These are phyloP conservation scores for Eimeria necatrix DNA, from an alignment of 169 alveolate species.

Conservation along the genomic window DNA sequence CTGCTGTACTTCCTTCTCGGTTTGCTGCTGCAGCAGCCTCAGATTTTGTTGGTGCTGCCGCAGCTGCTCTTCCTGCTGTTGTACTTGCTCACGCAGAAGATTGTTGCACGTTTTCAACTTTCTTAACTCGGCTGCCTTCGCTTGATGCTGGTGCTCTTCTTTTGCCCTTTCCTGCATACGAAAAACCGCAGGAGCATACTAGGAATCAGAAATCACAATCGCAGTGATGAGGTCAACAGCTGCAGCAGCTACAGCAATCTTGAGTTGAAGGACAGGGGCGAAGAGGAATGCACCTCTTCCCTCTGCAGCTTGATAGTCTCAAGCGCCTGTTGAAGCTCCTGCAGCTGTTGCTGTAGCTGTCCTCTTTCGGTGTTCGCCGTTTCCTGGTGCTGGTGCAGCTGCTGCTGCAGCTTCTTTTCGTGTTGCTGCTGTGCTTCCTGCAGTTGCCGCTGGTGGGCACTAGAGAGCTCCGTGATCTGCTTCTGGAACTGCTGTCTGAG, in stretches of 20 bases:
- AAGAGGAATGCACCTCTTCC: slow-evolving; percentile 1
- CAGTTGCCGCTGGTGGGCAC: neutral
- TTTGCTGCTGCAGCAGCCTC: slow-evolving; percentile 25
- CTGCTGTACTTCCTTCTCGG: slow-evolving; percentile 37
- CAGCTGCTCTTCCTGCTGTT: slow-evolving; percentile 46
- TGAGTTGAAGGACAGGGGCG: neutral
- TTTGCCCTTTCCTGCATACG: slow-evolving; percentile 28
- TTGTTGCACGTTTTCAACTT: slow-evolving; percentile 2
- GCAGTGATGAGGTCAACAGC: too few species aligned
- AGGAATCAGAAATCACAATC: neutral
- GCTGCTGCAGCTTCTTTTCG: slow-evolving; percentile 30
- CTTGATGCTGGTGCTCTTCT: slow-evolving; percentile 3
- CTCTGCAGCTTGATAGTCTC: slow-evolving; percentile 43
- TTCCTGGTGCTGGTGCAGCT: slow-evolving; percentile 39
- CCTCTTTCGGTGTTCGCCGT: neutral
- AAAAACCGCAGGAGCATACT: neutral
- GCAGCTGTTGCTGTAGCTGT: slow-evolving; percentile 25
- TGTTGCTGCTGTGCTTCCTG: slow-evolving; percentile 47
- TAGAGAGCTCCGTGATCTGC: slow-evolving; percentile 25
- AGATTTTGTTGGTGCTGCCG: slow-evolving; percentile 28
- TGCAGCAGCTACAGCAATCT: neutral
- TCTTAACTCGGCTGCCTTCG: slow-evolving; percentile 36
- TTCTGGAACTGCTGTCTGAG: slow-evolving; percentile 14
- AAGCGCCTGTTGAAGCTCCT: slow-evolving; percentile 43
- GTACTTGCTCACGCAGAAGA: slow-evolving; percentile 26